phyloP scores from a whole-genome alignment of 2,329 filamentous ascomycete genomes.

The Colletotrichum tabaci region DNA sequence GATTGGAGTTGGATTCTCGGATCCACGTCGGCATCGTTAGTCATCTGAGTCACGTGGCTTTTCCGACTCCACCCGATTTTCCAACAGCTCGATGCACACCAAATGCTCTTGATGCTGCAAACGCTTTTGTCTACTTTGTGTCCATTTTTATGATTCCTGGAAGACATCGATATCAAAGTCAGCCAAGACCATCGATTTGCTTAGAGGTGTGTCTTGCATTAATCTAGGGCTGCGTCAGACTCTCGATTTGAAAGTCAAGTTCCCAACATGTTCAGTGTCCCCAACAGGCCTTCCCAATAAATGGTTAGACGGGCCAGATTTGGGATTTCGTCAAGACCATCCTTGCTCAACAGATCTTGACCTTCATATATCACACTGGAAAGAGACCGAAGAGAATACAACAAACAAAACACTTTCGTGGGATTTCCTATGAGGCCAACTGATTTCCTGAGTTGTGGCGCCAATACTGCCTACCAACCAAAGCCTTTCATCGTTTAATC shows the following conservation, averaged over 20 bases:
- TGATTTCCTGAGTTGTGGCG: background rate
- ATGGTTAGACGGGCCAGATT: background rate
- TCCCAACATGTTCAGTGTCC: background rate
- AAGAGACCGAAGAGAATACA: background rate
- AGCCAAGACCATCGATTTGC: background rate
- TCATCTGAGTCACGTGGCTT: constrained; percentile 22
- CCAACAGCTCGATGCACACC: background rate
- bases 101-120: background rate
- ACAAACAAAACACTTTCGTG: background rate
- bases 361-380: background rate
- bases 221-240: background rate
- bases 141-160: too few relatives aligned
- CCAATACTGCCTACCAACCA: background rate
- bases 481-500: constrained; percentile 20
- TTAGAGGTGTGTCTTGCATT: background rate
- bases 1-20: constrained; percentile 42
- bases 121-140: background rate
- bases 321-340: background rate
- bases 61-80: constrained; percentile 31
- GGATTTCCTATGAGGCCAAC: background rate
- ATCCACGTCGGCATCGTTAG: constrained; percentile 32
- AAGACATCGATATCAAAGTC: background rate
- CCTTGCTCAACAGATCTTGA: background rate
- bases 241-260: background rate
- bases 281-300: background rate